Base-by-base conservation (phyloP, 23 red algal genomes). In the Chondrus crispus region DNA sequence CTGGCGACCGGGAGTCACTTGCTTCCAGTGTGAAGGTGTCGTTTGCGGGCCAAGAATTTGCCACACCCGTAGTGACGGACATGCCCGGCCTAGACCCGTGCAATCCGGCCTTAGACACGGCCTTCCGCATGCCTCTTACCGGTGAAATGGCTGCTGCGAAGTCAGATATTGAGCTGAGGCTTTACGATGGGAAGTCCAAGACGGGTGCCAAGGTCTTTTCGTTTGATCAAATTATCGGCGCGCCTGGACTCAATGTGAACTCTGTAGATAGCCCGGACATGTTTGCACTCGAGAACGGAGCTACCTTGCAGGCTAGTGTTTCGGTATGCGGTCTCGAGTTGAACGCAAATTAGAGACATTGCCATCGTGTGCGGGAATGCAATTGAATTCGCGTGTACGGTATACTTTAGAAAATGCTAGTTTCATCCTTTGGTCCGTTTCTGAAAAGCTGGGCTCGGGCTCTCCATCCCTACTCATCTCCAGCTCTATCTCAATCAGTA, bases 141-240 rank as follows among this genome's bases (percentile, higher is more conserved):
- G 19, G 26, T 4, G 37, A 84, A 22, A 54, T 84, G 18, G 45
- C 76, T 33, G 42, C 24, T 3, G 40, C 46, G 28, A 32, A 9
- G 0, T 33, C 60, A 49, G 89, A 75, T 54, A 53, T 92, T 44
- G 55, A 47, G 5, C 39, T 92, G 10, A 92, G 76, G 16, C 48
- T 92, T 47, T 73, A 73, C 76, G 76, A 92, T 69, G 75, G 74
- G 53, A 90, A 90, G 60, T 10, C 28, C 12, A 75, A 60, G 29
- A 9, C 80, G 2, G 87, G 87, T 33, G n/a, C 50, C 4, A 68
- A 22, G 14, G 46, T 36, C 3, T 24, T 80, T 62, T 29, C 87
- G 18, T 81, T 75, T 26, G 24, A 28, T 22, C 71, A 90, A 36
- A 73, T 90, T 41, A 7, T 87, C 9, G 60, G 5, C 18, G 7